phyloP scores from a whole-genome alignment of 2,329 filamentous ascomycete genomes.

The Capronia epimyces region DNA sequence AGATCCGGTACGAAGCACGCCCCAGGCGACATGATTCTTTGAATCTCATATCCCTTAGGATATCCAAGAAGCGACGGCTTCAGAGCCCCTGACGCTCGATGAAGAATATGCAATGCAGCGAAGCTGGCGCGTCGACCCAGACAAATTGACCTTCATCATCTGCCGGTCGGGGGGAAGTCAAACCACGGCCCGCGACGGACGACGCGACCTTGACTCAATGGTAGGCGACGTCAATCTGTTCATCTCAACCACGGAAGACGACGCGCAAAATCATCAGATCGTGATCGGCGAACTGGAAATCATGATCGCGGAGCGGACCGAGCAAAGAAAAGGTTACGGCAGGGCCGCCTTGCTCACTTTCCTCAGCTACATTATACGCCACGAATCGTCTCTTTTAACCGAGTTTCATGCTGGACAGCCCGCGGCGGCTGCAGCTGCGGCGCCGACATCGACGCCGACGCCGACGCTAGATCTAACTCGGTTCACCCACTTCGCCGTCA shows the following conservation, averaged over 20 bases:
- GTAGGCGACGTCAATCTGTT: constrained; percentile 79
- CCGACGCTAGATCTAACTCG: not conserved
- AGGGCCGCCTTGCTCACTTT: constrained; percentile 61
- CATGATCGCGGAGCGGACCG: constrained; percentile 64
- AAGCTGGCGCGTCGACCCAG: constrained; percentile 73
- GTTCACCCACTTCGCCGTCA: constrained; percentile 52
- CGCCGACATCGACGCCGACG: no score
- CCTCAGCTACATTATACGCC: constrained; percentile 59
- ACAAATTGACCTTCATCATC: constrained; percentile 90
- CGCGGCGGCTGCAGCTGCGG: not conserved
- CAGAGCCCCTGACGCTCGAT: constrained; percentile 70
- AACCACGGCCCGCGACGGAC: constrained; percentile 33
- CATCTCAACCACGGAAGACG: constrained; percentile 51
- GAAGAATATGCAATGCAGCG: constrained; percentile 87
- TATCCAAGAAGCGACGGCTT: constrained; percentile 79
- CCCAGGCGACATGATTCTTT: constrained; percentile 13
- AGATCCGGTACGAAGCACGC: constrained; percentile 52
- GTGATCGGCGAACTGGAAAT: constrained; percentile 71
- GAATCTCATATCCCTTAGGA: constrained; percentile 42
- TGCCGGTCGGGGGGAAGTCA: constrained; percentile 10
- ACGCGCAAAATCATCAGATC: constrained; percentile 22
- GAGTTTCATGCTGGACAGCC: constrained; percentile 46
- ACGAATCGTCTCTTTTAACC: constrained; percentile 51
- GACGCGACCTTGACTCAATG: constrained; percentile 56
- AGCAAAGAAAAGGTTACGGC: constrained; percentile 61